Evolutionary conservation across 208 protist genomes (phyloP), one percentile per base, ranked within the genome.

Genomic region (Crithidia sp.): DNA sequence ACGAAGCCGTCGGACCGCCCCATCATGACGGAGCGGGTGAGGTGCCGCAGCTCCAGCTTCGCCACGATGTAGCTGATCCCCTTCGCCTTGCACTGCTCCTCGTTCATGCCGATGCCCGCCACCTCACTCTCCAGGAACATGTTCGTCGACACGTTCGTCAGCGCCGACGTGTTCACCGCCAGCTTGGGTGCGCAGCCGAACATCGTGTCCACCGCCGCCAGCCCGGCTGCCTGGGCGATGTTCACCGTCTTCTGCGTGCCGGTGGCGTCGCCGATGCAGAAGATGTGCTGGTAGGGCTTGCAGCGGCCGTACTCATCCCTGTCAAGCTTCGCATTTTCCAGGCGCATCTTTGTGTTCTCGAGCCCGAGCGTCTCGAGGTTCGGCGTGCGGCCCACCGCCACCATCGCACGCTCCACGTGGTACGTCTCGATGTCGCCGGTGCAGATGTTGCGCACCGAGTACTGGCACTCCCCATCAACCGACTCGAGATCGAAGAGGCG

Each of bases 121-220:
- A 94, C 77, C 68, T 91, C 89, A 45, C 82, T 76, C 56, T 88
- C 85, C 28, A 94, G 67, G 70, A 90, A 94, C 67, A 89, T 76
- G 19, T 79, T 68, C 16, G 73, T 85, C 8, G 80, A 72, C 19
- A 91, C 58, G 67, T 91, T 89, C 40, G 71, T 77, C 36, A 85
- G 65, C 3, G 17, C 17, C 0, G 67, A 41, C 19, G 65, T 59
- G 65, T 76, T 75, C 6, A 85, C 67, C 0, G 76, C 68, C 43
- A 56, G 61, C 66, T 28, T 55, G 2, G 55, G 74, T 41, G 82
- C 69, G 49, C 65, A 74, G 61, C 83, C 84, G 56, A 83, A 94
- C 74, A 94, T 91, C 54, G 85, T 85, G 19, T 94, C 76, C 56
- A 91, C 71, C 16, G 81, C 82, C 16, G 76, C 79, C 41, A 70